phyloP scores from a whole-genome alignment of 176 grass and related monocot genomes.

The Eragrostis curvula region DNA sequence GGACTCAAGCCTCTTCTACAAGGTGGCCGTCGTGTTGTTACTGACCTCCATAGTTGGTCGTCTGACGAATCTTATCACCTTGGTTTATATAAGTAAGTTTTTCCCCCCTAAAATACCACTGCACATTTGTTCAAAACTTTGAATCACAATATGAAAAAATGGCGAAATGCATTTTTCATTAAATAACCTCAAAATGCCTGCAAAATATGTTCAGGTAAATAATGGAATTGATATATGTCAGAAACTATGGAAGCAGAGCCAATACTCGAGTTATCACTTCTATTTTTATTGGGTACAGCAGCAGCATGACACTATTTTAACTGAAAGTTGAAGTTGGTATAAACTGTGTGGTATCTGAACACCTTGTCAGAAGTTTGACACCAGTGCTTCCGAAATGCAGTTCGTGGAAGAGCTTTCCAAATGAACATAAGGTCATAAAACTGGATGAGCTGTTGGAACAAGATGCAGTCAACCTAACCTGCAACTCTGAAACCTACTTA shows the following conservation, averaged over 20 bases:
- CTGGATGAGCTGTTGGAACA: background rate
- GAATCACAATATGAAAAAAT: background rate
- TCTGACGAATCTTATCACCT: constrained; percentile 50
- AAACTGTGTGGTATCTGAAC: too few species aligned
- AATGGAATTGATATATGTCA: background rate
- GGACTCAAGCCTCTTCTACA: constrained; percentile 64
- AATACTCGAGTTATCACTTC: background rate
- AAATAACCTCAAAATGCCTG: background rate
- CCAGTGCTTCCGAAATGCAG: background rate
- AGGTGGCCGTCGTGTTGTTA: constrained; percentile 45
- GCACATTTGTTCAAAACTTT: background rate
- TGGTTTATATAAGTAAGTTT: constrained; percentile 58
- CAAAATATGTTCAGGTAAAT: background rate
- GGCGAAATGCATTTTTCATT: background rate
- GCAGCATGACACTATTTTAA: background rate
- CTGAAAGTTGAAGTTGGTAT: background rate
- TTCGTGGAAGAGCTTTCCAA: background rate
- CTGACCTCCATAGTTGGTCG: constrained; percentile 53
- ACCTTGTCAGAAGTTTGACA: background rate
- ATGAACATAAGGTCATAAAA: background rate
- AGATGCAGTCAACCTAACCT: background rate
- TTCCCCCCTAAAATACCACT: background rate
- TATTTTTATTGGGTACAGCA: background rate
- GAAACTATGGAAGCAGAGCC: background rate
- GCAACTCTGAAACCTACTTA: background rate